Evolutionary conservation across 345 rosid genomes (phyloP).

Genomic region (Combretum micranthum): DNA sequence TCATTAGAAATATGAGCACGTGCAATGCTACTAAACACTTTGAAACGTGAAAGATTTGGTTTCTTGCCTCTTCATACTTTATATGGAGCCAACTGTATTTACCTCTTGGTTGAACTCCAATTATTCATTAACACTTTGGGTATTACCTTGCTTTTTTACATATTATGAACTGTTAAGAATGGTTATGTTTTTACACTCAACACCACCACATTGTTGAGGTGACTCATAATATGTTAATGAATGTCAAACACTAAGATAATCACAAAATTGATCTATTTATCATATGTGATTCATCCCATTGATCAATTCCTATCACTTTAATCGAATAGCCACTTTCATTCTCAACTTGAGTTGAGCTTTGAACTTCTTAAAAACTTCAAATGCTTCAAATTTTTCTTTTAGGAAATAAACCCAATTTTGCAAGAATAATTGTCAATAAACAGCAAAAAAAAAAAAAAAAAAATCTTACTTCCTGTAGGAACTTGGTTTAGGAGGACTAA

Average conservation of each 20-base stretch:
- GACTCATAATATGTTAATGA: not conserved
- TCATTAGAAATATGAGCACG: not conserved
- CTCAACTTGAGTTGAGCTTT: not conserved
- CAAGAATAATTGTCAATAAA: not conserved
- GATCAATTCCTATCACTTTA: not conserved
- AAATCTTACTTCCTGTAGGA: not conserved
- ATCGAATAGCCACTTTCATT: not conserved
- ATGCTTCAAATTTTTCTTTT: not conserved
- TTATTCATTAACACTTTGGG: not conserved
- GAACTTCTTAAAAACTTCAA: not conserved
- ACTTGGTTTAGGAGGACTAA: not conserved
- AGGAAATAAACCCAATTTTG: constrained; percentile 2
- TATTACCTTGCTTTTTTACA: not conserved
- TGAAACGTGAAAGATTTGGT: not conserved
- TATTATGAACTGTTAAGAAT: not conserved
- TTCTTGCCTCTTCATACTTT: not conserved
- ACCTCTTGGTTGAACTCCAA: not conserved
- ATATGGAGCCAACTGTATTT: not conserved
- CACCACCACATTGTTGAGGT: constrained; percentile 2
- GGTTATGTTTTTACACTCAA: not conserved
- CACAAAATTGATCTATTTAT: not conserved
- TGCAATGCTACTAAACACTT: not conserved
- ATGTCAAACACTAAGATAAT: not conserved
- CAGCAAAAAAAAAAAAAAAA: not conserved
- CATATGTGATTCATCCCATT: constrained; percentile 1